Evolutionary conservation across 2,329 filamentous ascomycete species (phyloP), one percentile per base, ranked within the genome.

Genomic region (Botrytis hyacinthi): DNA sequence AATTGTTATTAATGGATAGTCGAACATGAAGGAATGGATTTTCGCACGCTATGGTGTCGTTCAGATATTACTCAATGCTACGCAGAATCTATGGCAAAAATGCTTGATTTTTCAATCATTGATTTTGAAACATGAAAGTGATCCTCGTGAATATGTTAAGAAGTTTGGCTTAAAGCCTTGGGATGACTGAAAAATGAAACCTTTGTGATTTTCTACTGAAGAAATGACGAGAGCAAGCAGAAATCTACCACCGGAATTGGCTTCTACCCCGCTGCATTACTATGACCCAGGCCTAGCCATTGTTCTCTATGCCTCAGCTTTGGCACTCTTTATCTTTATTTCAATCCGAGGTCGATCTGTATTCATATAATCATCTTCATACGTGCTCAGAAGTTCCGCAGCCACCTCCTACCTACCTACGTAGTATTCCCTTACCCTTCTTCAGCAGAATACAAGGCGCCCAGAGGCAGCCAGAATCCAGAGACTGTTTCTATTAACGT

Each of bases 1-100:
- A 75, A 92, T 97, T 94, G 62, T 73, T 70, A 61, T 48, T 46
- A 83, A 90, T 46, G 14, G 65, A 60, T 70, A 66, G 54, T 67
- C 65, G 48, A 57, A 73, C 29, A n/a, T 69, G 65, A 51, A 74
- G 73, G 67, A 69, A 37, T 76, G 71, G 72, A 73, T 73, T 75
- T 51, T 75, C 62, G 74, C 51, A 69, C 57, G 69, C 70, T 74
- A 57, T 73, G 42, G 35, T 67, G 46, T 65, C 32, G 14, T 32
- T 42, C 16, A n/a, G n/a, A 57, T 76, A 76, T 74, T 71, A 61
- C 73, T 72, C 61, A 76, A 77, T 76, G 59, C 71, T 67, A 76
- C 54, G 70, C 73, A 40, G 74, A 74, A 71, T 63, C 70, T 66
- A 48, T 67, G 35, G 14, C 54, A 62, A 67, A 60, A 7, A 46